These are phyloP conservation scores for Leucogyrophana mollusca DNA, from an alignment of 768 basidiomycete species.

Conservation along the genomic window DNA sequence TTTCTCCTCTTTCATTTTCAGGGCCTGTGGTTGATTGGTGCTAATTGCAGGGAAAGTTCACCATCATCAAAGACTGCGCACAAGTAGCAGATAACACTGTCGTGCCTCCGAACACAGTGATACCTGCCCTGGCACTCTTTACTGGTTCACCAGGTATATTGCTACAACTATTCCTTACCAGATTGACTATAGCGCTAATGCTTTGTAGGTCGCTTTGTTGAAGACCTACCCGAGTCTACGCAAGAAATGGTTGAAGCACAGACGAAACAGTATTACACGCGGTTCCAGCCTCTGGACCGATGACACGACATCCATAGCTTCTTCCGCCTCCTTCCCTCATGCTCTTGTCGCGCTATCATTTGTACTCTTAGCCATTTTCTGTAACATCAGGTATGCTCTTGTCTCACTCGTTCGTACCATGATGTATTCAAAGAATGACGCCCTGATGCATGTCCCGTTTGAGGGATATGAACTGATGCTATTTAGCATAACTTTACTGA, in stretches of 20 bases:
- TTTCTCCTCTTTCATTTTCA: slow-evolving; percentile 3
- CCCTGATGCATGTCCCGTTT: too few relatives aligned
- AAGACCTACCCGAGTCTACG: slow-evolving; percentile 90
- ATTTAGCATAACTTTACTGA: too few relatives aligned
- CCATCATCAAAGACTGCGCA: slow-evolving; percentile 94
- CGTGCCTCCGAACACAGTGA: slow-evolving; percentile 87
- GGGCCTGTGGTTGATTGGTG: neutral
- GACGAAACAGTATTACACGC: slow-evolving; percentile 83
- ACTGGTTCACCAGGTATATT: slow-evolving; percentile 82
- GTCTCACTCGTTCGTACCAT: too few relatives aligned
- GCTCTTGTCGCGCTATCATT: too few relatives aligned
- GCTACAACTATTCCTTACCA: neutral
- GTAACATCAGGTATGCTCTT: too few relatives aligned
- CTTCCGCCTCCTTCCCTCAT: neutral
- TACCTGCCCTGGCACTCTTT: slow-evolving; percentile 85
- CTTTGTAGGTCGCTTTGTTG: slow-evolving; percentile 67
- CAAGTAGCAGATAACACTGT: slow-evolving; percentile 88
- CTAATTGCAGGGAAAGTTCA: slow-evolving; percentile 80
- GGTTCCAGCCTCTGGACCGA: slow-evolving; percentile 67
- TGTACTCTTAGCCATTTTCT: too few relatives aligned
- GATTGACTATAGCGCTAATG: slow-evolving; percentile 1
- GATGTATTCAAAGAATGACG: too few relatives aligned
- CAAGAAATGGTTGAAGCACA: slow-evolving; percentile 87
- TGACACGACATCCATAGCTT: slow-evolving; percentile 16
- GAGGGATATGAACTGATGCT: too few relatives aligned